These are phyloP conservation scores for Ceriops decandra DNA, from an alignment of 345 rosid species.

Conservation along the genomic window DNA sequence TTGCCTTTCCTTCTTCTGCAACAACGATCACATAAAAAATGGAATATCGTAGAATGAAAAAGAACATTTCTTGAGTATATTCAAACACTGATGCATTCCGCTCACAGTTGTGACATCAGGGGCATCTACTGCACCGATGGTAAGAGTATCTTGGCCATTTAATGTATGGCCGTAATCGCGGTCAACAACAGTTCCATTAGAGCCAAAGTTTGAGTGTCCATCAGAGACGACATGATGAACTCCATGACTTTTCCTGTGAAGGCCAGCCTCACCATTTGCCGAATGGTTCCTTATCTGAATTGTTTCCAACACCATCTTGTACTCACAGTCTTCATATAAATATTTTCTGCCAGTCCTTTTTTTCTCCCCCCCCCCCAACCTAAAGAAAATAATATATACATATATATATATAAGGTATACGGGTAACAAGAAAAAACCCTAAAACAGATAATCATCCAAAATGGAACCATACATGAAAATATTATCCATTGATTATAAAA, in stretches of 20 bases:
- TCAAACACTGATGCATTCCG: background rate
- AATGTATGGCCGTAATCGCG: conserved; percentile 19
- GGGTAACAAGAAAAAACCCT: too few species aligned
- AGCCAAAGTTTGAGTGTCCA: conserved; percentile 32
- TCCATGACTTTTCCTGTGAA: conserved; percentile 20
- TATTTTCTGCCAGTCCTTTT: conserved; percentile 19
- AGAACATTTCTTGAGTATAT: conserved; percentile 1
- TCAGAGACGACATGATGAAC: conserved; percentile 31
- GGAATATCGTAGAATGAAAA: background rate
- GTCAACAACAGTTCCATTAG: conserved; percentile 32
- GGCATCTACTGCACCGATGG: conserved; percentile 8
- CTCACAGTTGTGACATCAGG: conserved; percentile 43
- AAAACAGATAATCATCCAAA: too few species aligned
- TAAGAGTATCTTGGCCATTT: conserved; percentile 26
- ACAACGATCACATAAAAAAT: conserved; percentile 4
- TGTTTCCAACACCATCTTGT: conserved; percentile 57
- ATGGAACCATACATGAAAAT: too few species aligned
- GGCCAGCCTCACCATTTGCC: conserved; percentile 37
- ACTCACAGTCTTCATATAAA: conserved; percentile 15
- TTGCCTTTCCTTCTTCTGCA: conserved; percentile 48
- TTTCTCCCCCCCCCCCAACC: background rate
- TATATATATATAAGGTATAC: background rate
- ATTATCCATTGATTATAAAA: too few species aligned
- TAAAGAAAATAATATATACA: background rate
- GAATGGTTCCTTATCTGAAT: conserved; percentile 26